Evolutionary conservation across 2,329 filamentous ascomycete species (phyloP), one percentile per base, ranked within the genome.

Genomic region (Ophiostoma tasmaniense): DNA sequence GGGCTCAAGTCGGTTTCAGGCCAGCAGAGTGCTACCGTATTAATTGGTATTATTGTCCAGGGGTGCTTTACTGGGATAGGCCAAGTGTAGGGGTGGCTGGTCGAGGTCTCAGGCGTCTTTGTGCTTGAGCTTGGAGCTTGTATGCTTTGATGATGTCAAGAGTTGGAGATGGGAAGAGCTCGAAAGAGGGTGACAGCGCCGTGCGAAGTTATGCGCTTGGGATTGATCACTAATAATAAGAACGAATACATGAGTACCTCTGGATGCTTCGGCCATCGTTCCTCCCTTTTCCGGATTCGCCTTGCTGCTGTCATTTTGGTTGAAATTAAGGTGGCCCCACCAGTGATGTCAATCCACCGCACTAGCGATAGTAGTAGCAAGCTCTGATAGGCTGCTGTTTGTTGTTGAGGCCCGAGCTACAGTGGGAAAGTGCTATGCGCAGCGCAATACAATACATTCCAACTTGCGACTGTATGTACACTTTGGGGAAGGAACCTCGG

Each of bases 271-370:
- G 30, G 30, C 20, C 30, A 37, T 64, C 33, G 33, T 37, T 22
- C 42, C 59, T 69, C 68, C 66, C 61, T 67, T 69, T 65, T 59
- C 64, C 42, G 14, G 25, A 35, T 35, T 61, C 35, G 33, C 64
- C 35, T 11, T 59, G 17, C 62, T 14, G 25, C 45, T 39, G 37
- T 64, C 17, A 37, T 37, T 64, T 66, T 61, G 66, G 68, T 55
- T 65, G 62, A 72, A 68, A 71, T 71, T 64, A 64, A 64, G 64
- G 68, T 33, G 25, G 62, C 64, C 62, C 71, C 71, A 71, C 71
- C 64, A 52, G 67, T 71, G 71, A 71, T 71, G 71, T 72, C 67
- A 67, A 55, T 25, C 50, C 50, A 55, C 50, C 50, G 50, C 50
- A 55, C 50, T 55, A 55, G 25, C 50, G 50, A 55, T 1, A 22